Base-by-base conservation (phyloP, 2,329 filamentous ascomycete genomes). In the Ascochyta koolunga region DNA sequence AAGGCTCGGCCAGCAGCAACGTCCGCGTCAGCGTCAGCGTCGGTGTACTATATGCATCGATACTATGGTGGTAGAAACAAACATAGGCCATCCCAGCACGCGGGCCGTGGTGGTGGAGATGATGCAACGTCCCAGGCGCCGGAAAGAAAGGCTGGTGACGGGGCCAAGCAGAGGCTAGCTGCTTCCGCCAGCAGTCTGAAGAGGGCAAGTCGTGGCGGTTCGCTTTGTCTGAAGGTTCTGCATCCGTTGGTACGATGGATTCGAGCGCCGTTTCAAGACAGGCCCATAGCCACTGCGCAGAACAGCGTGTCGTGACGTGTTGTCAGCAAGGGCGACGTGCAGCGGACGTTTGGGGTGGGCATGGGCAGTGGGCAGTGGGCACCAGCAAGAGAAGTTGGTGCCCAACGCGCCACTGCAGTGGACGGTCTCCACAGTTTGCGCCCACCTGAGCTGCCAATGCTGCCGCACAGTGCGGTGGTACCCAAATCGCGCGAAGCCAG, bases 381-480 rank as follows among this genome's bases (percentile, higher is more conserved):
- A 56, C 44, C 51, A 41, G 37, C 38, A 50, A 49, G 27, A 29
- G 11, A 11, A 56, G 54, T 67, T 67, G 66, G 56, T 59, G 64
- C 65, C 65, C 65, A 67, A 69, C 65, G 58, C 65, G 62, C 64
- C 65, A 67, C 62, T 58, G 36, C 44, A 47, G 42, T 57, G 44
- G 55, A 49, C 57, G 40, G 61, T 59, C 60, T 54, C 63, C 65
- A 67, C 65, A 67, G 58, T 66, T 54, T 29, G 56, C 52, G 61
- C 59, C 60, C 62, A 64, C 57, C 57, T 58, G 54, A 62, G 59
- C 46, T 57, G 62, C 63, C 54, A 54, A 53, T 60, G 59, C 46
- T 57, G 62, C 63, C 54, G 55, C 54, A 54, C 50, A 54, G 59
- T 54, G 59, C 59, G 59, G 58, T 65, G 65, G 58, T 63, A 66